Conservation (phyloP, 257 asterid genomes). For the Rhazya stricta region DNA sequence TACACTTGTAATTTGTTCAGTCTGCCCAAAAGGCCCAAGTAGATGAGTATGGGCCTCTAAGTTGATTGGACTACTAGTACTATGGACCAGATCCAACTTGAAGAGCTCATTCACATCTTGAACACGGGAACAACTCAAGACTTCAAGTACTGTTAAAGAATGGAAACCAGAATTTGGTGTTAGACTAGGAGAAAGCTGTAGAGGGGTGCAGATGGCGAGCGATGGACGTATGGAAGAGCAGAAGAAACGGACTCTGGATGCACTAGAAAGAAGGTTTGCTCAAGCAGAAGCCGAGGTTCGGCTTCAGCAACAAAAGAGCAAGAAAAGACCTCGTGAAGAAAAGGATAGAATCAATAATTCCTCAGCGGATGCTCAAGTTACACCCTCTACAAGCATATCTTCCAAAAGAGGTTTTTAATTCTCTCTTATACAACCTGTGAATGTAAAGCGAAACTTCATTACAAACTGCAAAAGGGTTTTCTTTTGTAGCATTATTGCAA, state of each 20-base stretch:
- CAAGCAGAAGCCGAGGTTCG: conserved; percentile 62
- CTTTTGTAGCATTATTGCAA: background rate
- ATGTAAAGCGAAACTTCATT: background rate
- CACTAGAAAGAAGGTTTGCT: conserved; percentile 70
- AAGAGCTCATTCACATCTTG: too few relatives aligned
- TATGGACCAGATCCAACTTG: too few relatives aligned
- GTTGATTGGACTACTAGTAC: too few relatives aligned
- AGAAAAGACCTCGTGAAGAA: conserved; percentile 36
- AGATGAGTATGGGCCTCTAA: too few relatives aligned
- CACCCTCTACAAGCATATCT: conserved; percentile 20
- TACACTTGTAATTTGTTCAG: too few relatives aligned
- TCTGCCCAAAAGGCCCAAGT: too few relatives aligned
- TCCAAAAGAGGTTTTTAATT: conserved; percentile 54
- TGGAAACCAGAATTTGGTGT: too few relatives aligned
- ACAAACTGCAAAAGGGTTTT: background rate
- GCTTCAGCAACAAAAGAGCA: conserved; percentile 40
- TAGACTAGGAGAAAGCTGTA: too few relatives aligned
- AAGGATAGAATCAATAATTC: conserved; percentile 23
- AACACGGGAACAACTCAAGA: too few relatives aligned
- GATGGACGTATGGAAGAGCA: conserved; percentile 38
- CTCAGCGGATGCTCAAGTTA: conserved; percentile 17
- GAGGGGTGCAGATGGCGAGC: conserved; percentile 5
- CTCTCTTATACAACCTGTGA: background rate
- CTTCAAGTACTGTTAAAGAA: too few relatives aligned
- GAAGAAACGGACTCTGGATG: conserved; percentile 64